These are phyloP conservation scores for Colletotrichum simmondsii DNA, from an alignment of 2,329 filamentous ascomycete genomes.

Conservation along the genomic window DNA sequence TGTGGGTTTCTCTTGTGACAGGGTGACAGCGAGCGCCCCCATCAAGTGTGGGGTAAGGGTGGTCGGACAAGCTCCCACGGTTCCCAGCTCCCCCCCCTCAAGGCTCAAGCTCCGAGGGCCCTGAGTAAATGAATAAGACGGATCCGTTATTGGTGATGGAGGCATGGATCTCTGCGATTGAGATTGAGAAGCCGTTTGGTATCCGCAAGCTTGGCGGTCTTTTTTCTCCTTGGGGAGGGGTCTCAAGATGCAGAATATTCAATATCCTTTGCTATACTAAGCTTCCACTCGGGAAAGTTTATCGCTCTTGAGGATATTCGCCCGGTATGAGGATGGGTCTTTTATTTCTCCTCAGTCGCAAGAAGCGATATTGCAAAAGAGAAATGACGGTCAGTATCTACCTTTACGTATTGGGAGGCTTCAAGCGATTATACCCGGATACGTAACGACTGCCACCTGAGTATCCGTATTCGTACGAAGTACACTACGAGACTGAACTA, in stretches of 20 bases:
- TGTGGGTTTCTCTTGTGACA: slow-evolving; percentile 17
- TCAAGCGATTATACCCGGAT: neutral
- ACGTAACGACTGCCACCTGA: neutral
- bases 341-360: neutral
- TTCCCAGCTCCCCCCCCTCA: too few relatives aligned
- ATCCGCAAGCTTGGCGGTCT: neutral
- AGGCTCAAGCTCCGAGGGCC: neutral
- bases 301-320: slow-evolving; percentile 9
- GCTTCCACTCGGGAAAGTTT: slow-evolving; percentile 2
- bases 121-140: slow-evolving; percentile 18
- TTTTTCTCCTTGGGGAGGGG: too few relatives aligned
- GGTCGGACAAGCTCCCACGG: slow-evolving; percentile 3
- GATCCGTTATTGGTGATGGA: slow-evolving; percentile 11
- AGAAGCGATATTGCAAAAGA: slow-evolving; percentile 22
- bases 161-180: slow-evolving; percentile 6
- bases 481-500: neutral
- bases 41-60: slow-evolving; percentile 27
- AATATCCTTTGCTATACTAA: neutral
- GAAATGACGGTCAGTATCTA: neutral
- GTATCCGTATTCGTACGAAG: too few relatives aligned
- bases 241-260: neutral
- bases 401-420: neutral
- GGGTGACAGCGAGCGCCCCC: neutral
- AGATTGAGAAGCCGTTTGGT: neutral
- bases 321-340: slow-evolving; percentile 11